Conservation (phyloP, 768 basidiomycete genomes). For the Cyclocybe cylindracea region DNA sequence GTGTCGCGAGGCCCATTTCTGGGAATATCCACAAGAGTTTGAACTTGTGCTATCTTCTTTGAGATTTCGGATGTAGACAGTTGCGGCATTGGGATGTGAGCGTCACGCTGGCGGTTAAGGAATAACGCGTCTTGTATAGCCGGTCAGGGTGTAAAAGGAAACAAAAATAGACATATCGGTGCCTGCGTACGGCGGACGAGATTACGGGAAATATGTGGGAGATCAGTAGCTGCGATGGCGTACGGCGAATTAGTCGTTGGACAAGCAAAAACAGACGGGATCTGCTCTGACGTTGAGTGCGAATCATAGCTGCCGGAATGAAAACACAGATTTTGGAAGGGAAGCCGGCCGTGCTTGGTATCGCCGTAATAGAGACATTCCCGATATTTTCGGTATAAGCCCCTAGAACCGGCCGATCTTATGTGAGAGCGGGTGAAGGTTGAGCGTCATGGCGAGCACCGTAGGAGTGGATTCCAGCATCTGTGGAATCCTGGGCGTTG, state of each 20-base stretch:
- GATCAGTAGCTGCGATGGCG: constrained; percentile 4
- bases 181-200: constrained; percentile 13
- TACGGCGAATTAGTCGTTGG: constrained; percentile 7
- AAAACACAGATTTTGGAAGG: constrained; percentile 11
- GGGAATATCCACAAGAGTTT: constrained; percentile 9
- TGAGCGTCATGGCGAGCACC: constrained; percentile 13
- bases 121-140: constrained; percentile 16
- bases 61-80: constrained; percentile 20
- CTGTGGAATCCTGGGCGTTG: neutral
- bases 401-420: constrained; percentile 12
- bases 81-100: constrained; percentile 19
- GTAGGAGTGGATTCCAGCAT: constrained; percentile 13
- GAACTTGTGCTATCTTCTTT: constrained; percentile 16
- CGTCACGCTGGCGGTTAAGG: constrained; percentile 19
- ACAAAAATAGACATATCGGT: constrained; percentile 21
- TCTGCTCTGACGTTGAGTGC: constrained; percentile 18
- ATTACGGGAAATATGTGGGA: constrained; percentile 11
- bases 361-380: constrained; percentile 8
- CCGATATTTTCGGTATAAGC: constrained; percentile 19
- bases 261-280: constrained; percentile 12
- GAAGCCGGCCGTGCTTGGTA: constrained; percentile 15
- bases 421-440: constrained; percentile 14
- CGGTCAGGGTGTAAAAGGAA: constrained; percentile 11
- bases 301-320: constrained; percentile 13
- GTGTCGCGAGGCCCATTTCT: constrained; percentile 5